Percentiles rank a stretch among this genome's conserved stretches.
phyloP scores from a whole-genome alignment of 768 basidiomycete species.

The Daedalea quercina region DNA sequence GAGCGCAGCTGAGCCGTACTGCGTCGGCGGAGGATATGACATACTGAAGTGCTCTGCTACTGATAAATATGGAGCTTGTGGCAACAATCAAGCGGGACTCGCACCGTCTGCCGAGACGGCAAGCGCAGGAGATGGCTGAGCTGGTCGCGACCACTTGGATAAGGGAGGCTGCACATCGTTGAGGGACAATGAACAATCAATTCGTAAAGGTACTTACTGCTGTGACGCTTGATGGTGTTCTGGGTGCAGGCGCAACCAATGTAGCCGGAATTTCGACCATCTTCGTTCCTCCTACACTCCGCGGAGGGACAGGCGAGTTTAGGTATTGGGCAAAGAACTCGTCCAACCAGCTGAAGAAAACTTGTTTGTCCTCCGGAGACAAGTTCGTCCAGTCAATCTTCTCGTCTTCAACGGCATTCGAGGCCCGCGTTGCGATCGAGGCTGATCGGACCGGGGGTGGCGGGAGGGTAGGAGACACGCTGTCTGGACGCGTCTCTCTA shows the following conservation, averaged over 20 bases:
- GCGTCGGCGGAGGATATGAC: conserved; percentile 29
- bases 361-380: conserved; percentile 57
- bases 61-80: background rate
- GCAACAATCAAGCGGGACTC: background rate
- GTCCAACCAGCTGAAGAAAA: conserved; percentile 75
- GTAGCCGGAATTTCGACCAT: background rate
- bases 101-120: background rate
- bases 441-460: conserved; percentile 18
- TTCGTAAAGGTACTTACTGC: background rate
- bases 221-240: background rate
- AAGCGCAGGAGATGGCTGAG: background rate
- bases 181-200: background rate
- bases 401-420: background rate
- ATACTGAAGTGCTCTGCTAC: conserved; percentile 4
- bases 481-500: conserved; percentile 9
- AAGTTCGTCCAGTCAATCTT: conserved; percentile 67
- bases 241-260: background rate
- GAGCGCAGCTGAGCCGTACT: conserved; percentile 29
- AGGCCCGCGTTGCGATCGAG: background rate
- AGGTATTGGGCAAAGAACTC: conserved; percentile 62
- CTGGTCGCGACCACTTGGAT: conserved; percentile 2
- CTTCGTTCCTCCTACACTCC: background rate
- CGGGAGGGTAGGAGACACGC: conserved; percentile 12
- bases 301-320: conserved; percentile 13
- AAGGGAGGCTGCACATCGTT: background rate